Conservation (phyloP, 352 stramenopile species). For the Globisporangium canariense region DNA sequence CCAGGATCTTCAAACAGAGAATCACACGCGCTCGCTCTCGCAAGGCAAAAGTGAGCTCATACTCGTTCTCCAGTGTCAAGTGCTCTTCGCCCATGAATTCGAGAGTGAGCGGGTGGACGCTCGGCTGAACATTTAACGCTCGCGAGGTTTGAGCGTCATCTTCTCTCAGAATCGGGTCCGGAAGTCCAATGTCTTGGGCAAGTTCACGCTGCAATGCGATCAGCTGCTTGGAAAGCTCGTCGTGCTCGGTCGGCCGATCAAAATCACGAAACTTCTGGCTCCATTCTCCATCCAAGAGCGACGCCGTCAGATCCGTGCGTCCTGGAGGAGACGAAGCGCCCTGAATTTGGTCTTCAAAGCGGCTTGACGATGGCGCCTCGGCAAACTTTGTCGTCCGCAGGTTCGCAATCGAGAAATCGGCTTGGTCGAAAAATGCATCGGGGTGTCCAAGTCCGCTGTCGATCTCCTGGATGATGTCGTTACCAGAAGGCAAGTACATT, state of each 20-base stretch:
- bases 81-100: slow-evolving; percentile 87
- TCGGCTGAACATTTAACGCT: slow-evolving; percentile 58
- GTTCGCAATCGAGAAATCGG: slow-evolving; percentile 22
- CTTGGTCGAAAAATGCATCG: slow-evolving; percentile 6
- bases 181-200: slow-evolving; percentile 67
- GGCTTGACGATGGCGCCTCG: slow-evolving; percentile 21
- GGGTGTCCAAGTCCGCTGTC: slow-evolving; percentile 57
- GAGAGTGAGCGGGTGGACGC: slow-evolving; percentile 69
- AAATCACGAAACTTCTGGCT: slow-evolving; percentile 82
- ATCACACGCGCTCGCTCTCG: slow-evolving; percentile 66
- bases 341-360: slow-evolving; percentile 32
- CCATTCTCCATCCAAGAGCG: slow-evolving; percentile 69
- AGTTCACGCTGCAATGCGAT: slow-evolving; percentile 64
- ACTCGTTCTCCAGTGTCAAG: slow-evolving; percentile 70
- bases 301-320: slow-evolving; percentile 40
- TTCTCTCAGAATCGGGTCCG: slow-evolving; percentile 59
- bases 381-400: slow-evolving; percentile 13
- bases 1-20: slow-evolving; percentile 66
- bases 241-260: slow-evolving; percentile 67
- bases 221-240: slow-evolving; percentile 77
- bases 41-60: slow-evolving; percentile 69
- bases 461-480: slow-evolving; percentile 85
- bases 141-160: slow-evolving; percentile 64
- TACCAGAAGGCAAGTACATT: slow-evolving; percentile 82
- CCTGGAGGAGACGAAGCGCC: slow-evolving; percentile 15